Evolutionary conservation across 306 rosid species (phyloP).

Genomic region (Glycine tomentella): DNA sequence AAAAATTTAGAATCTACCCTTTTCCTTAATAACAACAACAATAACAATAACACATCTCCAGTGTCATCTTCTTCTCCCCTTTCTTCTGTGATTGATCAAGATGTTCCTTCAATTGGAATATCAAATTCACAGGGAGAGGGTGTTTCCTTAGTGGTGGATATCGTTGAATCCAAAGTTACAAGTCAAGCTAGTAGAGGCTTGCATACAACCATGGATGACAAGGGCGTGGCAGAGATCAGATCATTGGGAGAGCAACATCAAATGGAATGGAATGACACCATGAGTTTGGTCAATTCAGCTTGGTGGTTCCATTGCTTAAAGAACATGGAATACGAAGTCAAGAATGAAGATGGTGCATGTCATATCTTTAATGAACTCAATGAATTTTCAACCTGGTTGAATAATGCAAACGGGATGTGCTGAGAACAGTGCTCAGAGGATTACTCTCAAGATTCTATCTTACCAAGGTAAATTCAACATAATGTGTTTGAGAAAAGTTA

Average conservation of each 20-base stretch:
- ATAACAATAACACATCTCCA: no score
- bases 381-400: slow-evolving; percentile 79
- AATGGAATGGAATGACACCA: slow-evolving; percentile 79
- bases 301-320: slow-evolving; percentile 73
- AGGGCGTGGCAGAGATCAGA: slow-evolving; percentile 75
- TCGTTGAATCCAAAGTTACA: not conserved
- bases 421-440: slow-evolving; percentile 58
- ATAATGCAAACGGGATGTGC: slow-evolving; percentile 53
- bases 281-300: slow-evolving; percentile 68
- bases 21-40: slow-evolving; percentile 42
- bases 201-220: slow-evolving; percentile 78
- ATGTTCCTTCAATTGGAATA: slow-evolving; percentile 42
- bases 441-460: slow-evolving; percentile 59
- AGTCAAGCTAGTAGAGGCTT: slow-evolving; percentile 19
- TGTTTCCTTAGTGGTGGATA: slow-evolving; percentile 25
- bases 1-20: slow-evolving; percentile 55
- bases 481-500: no score
- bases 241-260: slow-evolving; percentile 73
- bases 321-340: slow-evolving; percentile 54
- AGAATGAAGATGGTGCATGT: slow-evolving; percentile 47
- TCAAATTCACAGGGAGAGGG: slow-evolving; percentile 56
- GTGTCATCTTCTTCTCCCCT: slow-evolving; percentile 55
- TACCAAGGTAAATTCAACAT: slow-evolving; percentile 68
- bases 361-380: slow-evolving; percentile 55
- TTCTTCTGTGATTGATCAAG: slow-evolving; percentile 51